Evolutionary conservation across 1,284 basidiomycete genomes (phyloP), one percentile per base, ranked within the genome.

Genomic region (Thecaphora thlaspeos): DNA sequence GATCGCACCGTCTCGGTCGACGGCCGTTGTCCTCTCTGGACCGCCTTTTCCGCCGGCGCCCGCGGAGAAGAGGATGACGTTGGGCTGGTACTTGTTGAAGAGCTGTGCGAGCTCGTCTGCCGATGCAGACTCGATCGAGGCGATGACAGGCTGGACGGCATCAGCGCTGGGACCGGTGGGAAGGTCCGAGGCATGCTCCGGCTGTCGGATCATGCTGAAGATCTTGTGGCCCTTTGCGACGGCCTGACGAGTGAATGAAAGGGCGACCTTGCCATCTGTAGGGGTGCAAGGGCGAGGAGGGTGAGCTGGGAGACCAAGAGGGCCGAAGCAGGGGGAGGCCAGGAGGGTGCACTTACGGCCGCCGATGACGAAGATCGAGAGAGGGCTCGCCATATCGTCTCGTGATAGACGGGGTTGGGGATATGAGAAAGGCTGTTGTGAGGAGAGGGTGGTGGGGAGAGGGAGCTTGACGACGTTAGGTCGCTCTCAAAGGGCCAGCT

Each of bases 1-100:
- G 49, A 88, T 67, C 0, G 87, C 86, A 2, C 86, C 87, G 46
- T 85, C 83, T 68, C 85, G 84, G 73, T 89, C 88, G 11, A 89
- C 87, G 22, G 81, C 81, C 61, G 83, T 83, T 1, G 85, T 87
- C 30, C 87, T 79, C 54, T 87, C 85, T 11, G 81, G 77, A 0
- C 84, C 64, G 8, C 85, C 87, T 67, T 86, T 86, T 0, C 86
- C 86, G 0, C 86, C 87, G 0, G 87, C 85, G 2, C 88, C 88
- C 0, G 86, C 86, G 19, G 83, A 79, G 69, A 86, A 88, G 60
- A 87, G 82, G 15, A 89, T 83, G 21, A 84, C 80, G 53, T 80
- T 75, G 7, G 80, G 80, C 42, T 83, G 79, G n/a, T 80, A 75
- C 2, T 80, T 81, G 23, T 80, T 63, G 59, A 89, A 84, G 2